phyloP scores from a whole-genome alignment of 2,329 filamentous ascomycete genomes.

The Kalmusia sp. region DNA sequence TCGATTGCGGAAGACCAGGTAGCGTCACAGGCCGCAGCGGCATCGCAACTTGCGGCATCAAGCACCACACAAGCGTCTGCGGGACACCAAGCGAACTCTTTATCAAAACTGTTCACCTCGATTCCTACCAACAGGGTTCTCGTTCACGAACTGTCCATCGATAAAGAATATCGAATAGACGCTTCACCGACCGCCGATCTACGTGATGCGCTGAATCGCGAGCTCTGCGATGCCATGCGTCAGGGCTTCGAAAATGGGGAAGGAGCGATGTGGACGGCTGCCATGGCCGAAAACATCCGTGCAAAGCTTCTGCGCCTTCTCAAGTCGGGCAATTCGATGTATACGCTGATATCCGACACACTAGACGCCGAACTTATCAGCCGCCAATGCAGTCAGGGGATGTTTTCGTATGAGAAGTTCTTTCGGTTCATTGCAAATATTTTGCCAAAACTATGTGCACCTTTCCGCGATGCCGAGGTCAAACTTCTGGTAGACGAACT shows the following conservation, averaged over 20 bases:
- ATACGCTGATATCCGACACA: constrained; percentile 76
- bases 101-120: constrained; percentile 63
- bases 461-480: constrained; percentile 79
- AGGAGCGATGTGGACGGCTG: constrained; percentile 71
- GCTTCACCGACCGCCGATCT: constrained; percentile 60
- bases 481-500: constrained; percentile 71
- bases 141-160: constrained; percentile 80
- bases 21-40: constrained; percentile 46
- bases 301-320: constrained; percentile 76
- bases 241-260: constrained; percentile 68
- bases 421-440: constrained; percentile 78
- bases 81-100: constrained; percentile 50
- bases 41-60: constrained; percentile 36
- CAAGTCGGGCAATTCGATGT: constrained; percentile 74
- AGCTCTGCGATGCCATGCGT: constrained; percentile 67
- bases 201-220: constrained; percentile 66
- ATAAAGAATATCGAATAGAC: constrained; percentile 78
- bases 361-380: constrained; percentile 75
- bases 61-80: constrained; percentile 19
- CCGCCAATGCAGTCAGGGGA: constrained; percentile 72
- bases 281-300: constrained; percentile 74
- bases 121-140: constrained; percentile 77
- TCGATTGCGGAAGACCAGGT: constrained; percentile 34
- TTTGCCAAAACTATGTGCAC: constrained; percentile 80
- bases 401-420: constrained; percentile 82